These are phyloP conservation scores for Salix dunnii DNA, from an alignment of 345 rosid species.

Conservation along the genomic window DNA sequence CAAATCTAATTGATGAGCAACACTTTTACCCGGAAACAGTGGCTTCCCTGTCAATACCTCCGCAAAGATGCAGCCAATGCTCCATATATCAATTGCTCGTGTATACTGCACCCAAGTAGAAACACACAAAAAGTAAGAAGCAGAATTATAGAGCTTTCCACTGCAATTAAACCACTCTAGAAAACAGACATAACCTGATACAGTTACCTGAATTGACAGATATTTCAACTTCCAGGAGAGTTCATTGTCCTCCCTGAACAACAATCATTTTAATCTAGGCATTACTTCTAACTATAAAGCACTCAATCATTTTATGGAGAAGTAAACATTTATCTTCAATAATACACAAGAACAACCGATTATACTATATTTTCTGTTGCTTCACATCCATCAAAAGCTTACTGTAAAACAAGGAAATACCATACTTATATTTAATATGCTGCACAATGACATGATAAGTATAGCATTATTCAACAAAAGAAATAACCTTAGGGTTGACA, in stretches of 20 bases:
- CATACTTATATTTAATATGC: not conserved
- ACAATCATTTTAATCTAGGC: conserved; percentile 85
- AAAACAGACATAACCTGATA: conserved; percentile 51
- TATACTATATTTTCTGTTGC: not conserved
- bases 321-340: conserved; percentile 22
- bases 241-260: conserved; percentile 99
- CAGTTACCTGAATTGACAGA: conserved; percentile 84
- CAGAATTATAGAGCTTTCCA: conserved; percentile 5
- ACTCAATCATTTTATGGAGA: conserved; percentile 42
- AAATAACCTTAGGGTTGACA: not conserved
- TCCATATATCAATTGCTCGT: conserved; percentile 99
- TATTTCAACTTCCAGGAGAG: conserved; percentile 97
- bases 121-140: conserved; percentile 26
- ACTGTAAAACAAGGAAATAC: not conserved
- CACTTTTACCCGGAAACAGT: conserved; percentile 96
- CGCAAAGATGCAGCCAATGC: conserved; percentile 97
- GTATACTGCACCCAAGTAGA: conserved; percentile 66
- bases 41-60: conserved; percentile 97
- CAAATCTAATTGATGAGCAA: conserved; percentile 90
- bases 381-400: not conserved
- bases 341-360: not conserved
- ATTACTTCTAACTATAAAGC: conserved; percentile 60
- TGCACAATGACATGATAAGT: not conserved
- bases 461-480: not conserved
- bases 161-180: conserved; percentile 25